A percentile compares a stretch with the other conserved stretches of the same genome.
These are phyloP conservation scores for Fusarium praegraminearum DNA, from an alignment of 2,329 filamentous ascomycete species.

Conservation along the genomic window DNA sequence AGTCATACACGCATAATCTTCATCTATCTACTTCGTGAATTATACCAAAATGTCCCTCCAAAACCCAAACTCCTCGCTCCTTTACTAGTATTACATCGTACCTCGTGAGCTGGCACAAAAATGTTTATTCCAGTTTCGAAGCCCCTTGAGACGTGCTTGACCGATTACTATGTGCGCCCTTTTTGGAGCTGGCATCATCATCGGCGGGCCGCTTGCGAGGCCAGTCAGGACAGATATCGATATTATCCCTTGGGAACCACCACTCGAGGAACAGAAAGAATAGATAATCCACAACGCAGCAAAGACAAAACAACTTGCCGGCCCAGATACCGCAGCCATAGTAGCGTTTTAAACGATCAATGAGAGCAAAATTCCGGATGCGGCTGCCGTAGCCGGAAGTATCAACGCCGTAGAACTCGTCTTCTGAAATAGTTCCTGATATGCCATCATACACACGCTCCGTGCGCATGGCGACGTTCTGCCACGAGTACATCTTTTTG, in stretches of 20 bases:
- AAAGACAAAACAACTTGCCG: constrained; percentile 95
- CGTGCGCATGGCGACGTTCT: constrained; percentile 91
- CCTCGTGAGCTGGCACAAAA: background rate
- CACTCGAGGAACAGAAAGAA: constrained; percentile 90
- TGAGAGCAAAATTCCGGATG: constrained; percentile 88
- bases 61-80: constrained; percentile 26
- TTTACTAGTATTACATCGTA: background rate
- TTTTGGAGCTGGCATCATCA: constrained; percentile 48
- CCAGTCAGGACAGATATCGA: constrained; percentile 93
- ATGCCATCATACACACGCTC: constrained; percentile 97
- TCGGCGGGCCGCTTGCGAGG: constrained; percentile 74
- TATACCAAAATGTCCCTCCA: background rate
- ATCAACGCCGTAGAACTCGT: constrained; percentile 88
- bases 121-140: constrained; percentile 42
- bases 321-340: constrained; percentile 99
- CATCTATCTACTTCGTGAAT: background rate
- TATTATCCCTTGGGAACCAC: constrained; percentile 83
- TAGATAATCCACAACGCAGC: constrained; percentile 92
- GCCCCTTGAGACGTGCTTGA: constrained; percentile 51
- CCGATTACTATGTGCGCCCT: constrained; percentile 48
- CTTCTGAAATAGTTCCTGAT: constrained; percentile 83
- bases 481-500: constrained; percentile 99
- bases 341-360: constrained; percentile 94
- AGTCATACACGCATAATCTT: constrained; percentile 8
- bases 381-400: constrained; percentile 75